Evolutionary conservation across 2,329 filamentous ascomycete genomes (phyloP).

Genomic region (Fusarium virguliforme): DNA sequence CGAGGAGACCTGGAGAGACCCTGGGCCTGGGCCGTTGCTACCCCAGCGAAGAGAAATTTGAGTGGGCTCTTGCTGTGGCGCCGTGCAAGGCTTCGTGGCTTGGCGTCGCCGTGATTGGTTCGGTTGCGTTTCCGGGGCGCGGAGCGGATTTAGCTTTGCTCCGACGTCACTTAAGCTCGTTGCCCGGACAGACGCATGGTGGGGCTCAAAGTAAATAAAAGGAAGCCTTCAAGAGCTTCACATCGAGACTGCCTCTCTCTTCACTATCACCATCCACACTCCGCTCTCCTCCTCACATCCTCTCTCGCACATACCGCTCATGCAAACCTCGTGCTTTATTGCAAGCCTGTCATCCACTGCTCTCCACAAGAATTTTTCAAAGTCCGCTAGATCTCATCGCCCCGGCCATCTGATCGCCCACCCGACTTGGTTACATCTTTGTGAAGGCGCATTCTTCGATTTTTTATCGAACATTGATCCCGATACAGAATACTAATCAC

Average conservation of each 20-base stretch:
- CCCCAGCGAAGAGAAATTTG: slow-evolving; percentile 41
- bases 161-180: slow-evolving; percentile 48
- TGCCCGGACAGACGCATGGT: slow-evolving; percentile 57
- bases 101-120: slow-evolving; percentile 35
- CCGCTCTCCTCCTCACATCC: slow-evolving; percentile 34
- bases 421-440: slow-evolving; percentile 61
- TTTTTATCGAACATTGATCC: slow-evolving; percentile 64
- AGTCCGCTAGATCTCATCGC: slow-evolving; percentile 68
- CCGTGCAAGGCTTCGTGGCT: slow-evolving; percentile 29
- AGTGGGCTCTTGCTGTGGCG: slow-evolving; percentile 37
- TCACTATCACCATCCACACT: slow-evolving; percentile 45
- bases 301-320: slow-evolving; percentile 23
- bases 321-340: slow-evolving; percentile 45
- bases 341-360: slow-evolving; percentile 44
- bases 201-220: slow-evolving; percentile 66
- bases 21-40: slow-evolving; percentile 30
- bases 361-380: slow-evolving; percentile 51
- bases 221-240: slow-evolving; percentile 55
- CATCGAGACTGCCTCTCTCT: slow-evolving; percentile 43
- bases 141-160: slow-evolving; percentile 42
- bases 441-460: slow-evolving; percentile 62
- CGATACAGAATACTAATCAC: slow-evolving; percentile 64
- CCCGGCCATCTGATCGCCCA: slow-evolving; percentile 65
- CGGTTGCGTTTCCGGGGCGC: slow-evolving; percentile 26
- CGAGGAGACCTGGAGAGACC: slow-evolving; percentile 41